Evolutionary conservation across 371 early-diverging fungal species (phyloP).

Genomic region (Chytridium lagenaria): DNA sequence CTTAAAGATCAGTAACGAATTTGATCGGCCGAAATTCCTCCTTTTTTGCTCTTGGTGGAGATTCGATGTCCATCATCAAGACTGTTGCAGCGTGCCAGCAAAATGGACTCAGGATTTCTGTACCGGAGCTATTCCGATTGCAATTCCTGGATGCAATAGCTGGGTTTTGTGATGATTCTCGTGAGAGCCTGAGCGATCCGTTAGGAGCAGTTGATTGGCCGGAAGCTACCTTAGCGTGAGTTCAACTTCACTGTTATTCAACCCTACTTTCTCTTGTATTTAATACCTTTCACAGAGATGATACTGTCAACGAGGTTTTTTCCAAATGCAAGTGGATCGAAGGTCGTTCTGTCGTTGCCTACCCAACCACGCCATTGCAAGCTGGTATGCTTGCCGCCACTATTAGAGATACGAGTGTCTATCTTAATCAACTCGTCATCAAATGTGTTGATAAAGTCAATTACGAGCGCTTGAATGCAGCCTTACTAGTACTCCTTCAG

Average conservation of each 20-base stretch:
- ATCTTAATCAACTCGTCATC: conserved; percentile 7
- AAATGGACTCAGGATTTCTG: background rate
- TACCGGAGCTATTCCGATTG: background rate
- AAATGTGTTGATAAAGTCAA: background rate
- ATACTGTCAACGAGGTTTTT: background rate
- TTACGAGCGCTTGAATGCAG: background rate
- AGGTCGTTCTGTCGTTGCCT: conserved; percentile 14
- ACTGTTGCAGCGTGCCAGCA: background rate
- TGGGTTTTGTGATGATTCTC: background rate
- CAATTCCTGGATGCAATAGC: background rate
- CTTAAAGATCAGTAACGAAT: conserved; percentile 1
- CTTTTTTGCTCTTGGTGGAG: conserved; percentile 42
- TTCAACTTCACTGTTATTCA: background rate
- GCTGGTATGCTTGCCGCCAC: conserved; percentile 28
- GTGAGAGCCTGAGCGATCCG: background rate
- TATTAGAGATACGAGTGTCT: conserved; percentile 24
- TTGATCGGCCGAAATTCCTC: conserved; percentile 22
- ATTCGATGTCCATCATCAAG: conserved; percentile 34
- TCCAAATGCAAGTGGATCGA: background rate
- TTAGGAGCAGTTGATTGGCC: background rate
- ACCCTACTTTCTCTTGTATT: background rate
- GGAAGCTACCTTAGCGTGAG: background rate
- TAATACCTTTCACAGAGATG: background rate
- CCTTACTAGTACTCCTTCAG: background rate
- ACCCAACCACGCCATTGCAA: conserved; percentile 45